phyloP scores from a whole-genome alignment of 768 basidiomycete genomes.

The Hericium rajendrae region DNA sequence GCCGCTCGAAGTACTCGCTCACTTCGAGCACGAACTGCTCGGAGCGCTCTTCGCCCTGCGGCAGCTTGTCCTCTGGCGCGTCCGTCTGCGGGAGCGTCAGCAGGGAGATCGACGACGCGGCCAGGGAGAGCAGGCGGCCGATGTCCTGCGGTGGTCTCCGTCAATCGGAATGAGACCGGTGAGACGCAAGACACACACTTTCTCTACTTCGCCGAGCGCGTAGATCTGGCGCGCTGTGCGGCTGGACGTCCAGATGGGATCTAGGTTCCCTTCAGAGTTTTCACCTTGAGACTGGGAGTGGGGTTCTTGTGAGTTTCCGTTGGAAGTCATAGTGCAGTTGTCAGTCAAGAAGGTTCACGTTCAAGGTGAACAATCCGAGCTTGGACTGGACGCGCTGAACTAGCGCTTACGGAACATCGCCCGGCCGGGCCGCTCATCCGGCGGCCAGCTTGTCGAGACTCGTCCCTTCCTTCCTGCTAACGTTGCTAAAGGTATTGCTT shows the following conservation, averaged over 20 bases:
- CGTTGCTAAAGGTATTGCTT: too few species aligned
- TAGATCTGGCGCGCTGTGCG: conserved; percentile 76
- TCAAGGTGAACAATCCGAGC: too few species aligned
- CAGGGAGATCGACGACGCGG: conserved; percentile 70
- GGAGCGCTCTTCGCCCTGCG: conserved; percentile 74
- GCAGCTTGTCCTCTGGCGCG: conserved; percentile 51
- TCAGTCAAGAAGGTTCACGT: too few species aligned
- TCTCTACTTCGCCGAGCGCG: conserved; percentile 72
- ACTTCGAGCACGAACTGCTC: conserved; percentile 81
- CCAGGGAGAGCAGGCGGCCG: conserved; percentile 61
- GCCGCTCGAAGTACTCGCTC: conserved; percentile 75
- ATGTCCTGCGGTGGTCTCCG: conserved; percentile 45
- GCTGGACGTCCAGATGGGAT: conserved; percentile 76
- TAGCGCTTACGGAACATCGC: too few species aligned
- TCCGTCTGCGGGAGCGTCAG: conserved; percentile 81
- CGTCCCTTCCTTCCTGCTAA: too few species aligned
- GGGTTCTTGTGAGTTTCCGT: background rate
- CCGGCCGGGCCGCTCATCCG: too few species aligned
- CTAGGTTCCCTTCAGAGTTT: conserved; percentile 33
- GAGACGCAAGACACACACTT: conserved; percentile 32
- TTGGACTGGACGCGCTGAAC: too few species aligned
- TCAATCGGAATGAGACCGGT: background rate
- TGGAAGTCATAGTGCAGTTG: background rate
- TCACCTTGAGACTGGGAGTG: background rate
- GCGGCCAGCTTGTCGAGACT: too few species aligned